Evolutionary conservation across 371 early-diverging fungal genomes (phyloP).

Genomic region (Syncephalastrum sp.): DNA sequence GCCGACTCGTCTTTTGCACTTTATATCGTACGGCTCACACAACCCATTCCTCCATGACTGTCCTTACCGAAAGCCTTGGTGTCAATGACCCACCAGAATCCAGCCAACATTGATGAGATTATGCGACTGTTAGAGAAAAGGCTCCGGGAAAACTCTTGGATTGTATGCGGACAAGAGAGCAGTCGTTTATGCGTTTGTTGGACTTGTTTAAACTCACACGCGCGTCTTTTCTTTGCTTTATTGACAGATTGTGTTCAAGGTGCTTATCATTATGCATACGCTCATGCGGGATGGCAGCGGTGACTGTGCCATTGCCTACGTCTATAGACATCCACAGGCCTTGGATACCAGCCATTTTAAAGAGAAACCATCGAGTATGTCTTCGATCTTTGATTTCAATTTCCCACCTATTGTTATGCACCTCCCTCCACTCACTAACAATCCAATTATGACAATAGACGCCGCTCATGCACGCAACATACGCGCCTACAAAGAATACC

Average conservation of each 20-base stretch:
- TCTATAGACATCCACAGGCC: slow-evolving; percentile 49
- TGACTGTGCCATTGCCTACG: slow-evolving; percentile 67
- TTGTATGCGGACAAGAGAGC: slow-evolving; percentile 45
- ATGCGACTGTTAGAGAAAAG: slow-evolving; percentile 58
- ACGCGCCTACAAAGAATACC: slow-evolving; percentile 77
- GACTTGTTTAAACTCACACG: slow-evolving; percentile 5
- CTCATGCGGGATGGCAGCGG: slow-evolving; percentile 81
- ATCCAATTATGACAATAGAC: slow-evolving; percentile 13
- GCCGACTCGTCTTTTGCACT: not conserved
- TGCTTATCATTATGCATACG: slow-evolving; percentile 82
- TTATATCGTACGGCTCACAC: not conserved
- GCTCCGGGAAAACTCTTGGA: slow-evolving; percentile 77
- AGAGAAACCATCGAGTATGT: slow-evolving; percentile 59
- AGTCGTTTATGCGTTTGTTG: not conserved
- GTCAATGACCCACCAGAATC: slow-evolving; percentile 44
- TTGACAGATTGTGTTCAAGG: slow-evolving; percentile 83
- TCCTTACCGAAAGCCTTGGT: slow-evolving; percentile 38
- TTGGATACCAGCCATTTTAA: slow-evolving; percentile 61
- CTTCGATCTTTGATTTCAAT: not conserved
- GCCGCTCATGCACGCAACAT: slow-evolving; percentile 75
- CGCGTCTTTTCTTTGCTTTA: slow-evolving; percentile 16
- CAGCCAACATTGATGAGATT: slow-evolving; percentile 58
- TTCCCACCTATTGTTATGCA: not conserved
- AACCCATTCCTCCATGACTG: not conserved
- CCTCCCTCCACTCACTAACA: slow-evolving; percentile 22